A percentile compares a stretch with the other conserved stretches of the same genome.
These are phyloP conservation scores for Liriodendron chinense DNA, from an alignment of 164 flowering plant genomes.

Conservation along the genomic window DNA sequence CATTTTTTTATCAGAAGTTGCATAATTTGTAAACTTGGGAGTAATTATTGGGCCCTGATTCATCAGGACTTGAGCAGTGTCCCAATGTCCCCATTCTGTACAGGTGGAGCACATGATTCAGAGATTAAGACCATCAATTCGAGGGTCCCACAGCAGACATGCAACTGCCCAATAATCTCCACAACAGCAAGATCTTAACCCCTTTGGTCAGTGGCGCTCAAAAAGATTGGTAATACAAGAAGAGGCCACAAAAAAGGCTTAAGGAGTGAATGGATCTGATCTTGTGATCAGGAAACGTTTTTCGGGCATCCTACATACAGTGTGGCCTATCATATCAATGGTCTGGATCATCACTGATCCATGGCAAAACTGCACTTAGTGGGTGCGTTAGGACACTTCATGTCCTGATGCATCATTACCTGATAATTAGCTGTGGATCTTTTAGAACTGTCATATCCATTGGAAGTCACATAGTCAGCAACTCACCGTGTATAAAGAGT, in stretches of 20 bases:
- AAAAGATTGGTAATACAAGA: too few relatives aligned
- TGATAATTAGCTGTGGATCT: background rate
- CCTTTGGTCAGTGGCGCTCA: background rate
- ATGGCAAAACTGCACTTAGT: background rate
- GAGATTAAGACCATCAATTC: background rate
- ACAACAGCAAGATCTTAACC: background rate
- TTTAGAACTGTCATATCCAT: background rate
- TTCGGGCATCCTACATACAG: background rate
- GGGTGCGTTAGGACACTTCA: background rate
- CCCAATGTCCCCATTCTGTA: background rate
- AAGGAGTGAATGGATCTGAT: background rate
- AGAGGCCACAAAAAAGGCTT: background rate
- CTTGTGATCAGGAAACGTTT: background rate
- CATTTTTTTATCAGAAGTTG: background rate
- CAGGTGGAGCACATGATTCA: background rate
- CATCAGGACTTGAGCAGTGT: background rate
- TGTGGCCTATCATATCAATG: background rate
- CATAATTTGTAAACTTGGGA: too few relatives aligned
- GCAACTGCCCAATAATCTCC: background rate
- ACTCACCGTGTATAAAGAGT: background rate
- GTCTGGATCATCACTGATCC: background rate
- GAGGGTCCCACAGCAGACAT: background rate
- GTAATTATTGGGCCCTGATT: too few relatives aligned
- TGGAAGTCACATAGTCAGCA: background rate
- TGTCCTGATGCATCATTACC: background rate